A percentile compares a stretch with the other conserved stretches of the same genome.
phyloP scores from a whole-genome alignment of 2,329 filamentous ascomycete genomes.

The Graphium sp. region DNA sequence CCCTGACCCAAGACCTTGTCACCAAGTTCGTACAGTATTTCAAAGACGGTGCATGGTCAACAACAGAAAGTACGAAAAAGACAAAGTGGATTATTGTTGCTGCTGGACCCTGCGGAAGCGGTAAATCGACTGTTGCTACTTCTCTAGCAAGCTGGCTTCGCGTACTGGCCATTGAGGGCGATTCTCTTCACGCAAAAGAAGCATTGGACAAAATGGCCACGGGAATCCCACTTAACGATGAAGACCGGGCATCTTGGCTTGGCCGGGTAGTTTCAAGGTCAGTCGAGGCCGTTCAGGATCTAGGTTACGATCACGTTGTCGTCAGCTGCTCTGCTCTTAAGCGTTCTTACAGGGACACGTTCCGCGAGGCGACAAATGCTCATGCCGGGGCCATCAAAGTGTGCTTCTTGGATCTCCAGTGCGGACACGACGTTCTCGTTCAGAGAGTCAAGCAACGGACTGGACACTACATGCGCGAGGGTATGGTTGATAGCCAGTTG shows the following conservation, averaged over 20 bases:
- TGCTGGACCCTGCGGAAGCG: constrained; percentile 21
- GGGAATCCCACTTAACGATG: constrained; percentile 13
- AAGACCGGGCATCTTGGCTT: constrained; percentile 15
- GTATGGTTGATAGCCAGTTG: constrained; percentile 17
- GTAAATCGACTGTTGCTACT: constrained; percentile 19
- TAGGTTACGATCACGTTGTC: constrained; percentile 12
- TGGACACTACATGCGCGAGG: constrained; percentile 17
- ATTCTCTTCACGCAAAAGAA: constrained; percentile 15
- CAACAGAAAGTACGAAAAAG: too few relatives aligned
- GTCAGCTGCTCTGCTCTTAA: constrained; percentile 22
- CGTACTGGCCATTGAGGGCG: constrained; percentile 21
- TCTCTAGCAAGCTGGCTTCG: constrained; percentile 12
- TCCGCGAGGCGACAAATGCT: constrained; percentile 11
- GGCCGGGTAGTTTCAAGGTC: constrained; percentile 10
- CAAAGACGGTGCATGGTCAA: constrained; percentile 20
- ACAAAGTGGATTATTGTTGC: constrained; percentile 17
- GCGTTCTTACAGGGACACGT: constrained; percentile 13
- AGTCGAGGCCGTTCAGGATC: constrained; percentile 10
- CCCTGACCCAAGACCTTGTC: constrained; percentile 13
- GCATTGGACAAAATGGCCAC: constrained; percentile 15
- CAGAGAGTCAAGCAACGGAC: constrained; percentile 11
- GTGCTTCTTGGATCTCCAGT: constrained; percentile 19
- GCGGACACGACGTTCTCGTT: constrained; percentile 11
- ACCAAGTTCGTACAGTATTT: constrained; percentile 19
- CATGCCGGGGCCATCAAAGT: constrained; percentile 8